Conservation (phyloP, 139 green algal genomes). For the Yamagishiella unicocca region DNA sequence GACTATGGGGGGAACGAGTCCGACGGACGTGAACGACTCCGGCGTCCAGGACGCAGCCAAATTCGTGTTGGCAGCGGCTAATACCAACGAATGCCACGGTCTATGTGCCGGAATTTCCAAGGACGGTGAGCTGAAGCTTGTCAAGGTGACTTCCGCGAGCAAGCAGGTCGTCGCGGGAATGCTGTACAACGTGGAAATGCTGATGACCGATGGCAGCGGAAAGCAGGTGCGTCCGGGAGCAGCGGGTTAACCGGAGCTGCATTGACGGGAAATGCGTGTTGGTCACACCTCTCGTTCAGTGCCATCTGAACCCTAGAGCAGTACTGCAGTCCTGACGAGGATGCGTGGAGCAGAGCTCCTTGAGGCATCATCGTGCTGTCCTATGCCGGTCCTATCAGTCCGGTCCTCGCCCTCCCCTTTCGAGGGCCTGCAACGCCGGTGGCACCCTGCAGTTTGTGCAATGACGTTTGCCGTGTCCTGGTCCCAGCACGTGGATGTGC, state of each 20-base stretch:
- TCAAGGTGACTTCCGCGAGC: not conserved
- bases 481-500: too few relatives aligned
- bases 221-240: not conserved
- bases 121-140: constrained; percentile 1
- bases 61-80: not conserved
- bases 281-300: too few relatives aligned
- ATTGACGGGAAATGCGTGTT: too few relatives aligned
- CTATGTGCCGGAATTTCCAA: not conserved
- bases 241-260: too few relatives aligned
- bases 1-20: not conserved
- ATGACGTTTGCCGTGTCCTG: too few relatives aligned
- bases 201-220: not conserved
- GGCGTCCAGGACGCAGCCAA: not conserved
- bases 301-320: too few relatives aligned
- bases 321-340: too few relatives aligned
- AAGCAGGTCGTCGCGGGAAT: constrained; percentile 27
- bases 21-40: not conserved
- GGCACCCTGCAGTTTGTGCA: too few relatives aligned
- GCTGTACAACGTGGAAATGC: constrained; percentile 9
- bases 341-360: too few relatives aligned
- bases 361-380: not conserved
- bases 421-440: too few relatives aligned
- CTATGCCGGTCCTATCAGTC: not conserved
- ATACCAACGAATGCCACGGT: not conserved
- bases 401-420: too few relatives aligned